Base-by-base conservation (phyloP, 345 rosid species). In the Zanthoxylum bungeanum region DNA sequence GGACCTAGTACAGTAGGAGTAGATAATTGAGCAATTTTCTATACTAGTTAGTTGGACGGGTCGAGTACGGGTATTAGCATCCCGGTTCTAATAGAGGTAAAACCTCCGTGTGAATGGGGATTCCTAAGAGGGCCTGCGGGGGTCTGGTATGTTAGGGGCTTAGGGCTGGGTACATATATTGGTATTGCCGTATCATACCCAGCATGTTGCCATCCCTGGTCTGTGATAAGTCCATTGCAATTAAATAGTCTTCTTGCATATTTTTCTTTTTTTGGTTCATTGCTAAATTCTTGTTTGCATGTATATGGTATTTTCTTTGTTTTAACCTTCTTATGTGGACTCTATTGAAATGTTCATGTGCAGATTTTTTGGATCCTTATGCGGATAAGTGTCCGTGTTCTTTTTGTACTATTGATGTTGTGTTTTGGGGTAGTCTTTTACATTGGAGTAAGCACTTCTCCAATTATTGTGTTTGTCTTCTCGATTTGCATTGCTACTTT, bases 381-480 rank as follows among this genome's bases (percentile, higher is more conserved):
- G 98, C 85, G 89, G 73, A 80, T 91, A 73, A 87, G 92, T 82
- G 85, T 80, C 51, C 98, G 97, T 40, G 95, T 88, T 72, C 89
- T 95, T 71, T 82, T 85, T 55, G 57, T 91, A 60, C 74, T 91
- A 79, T 69, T 87, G 76, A 86, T 95, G 30, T 72, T 95, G 82
- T 86, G 83, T 68, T 81, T 95, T 25, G 93, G 93, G 74, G 92
- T 69, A 24, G 74, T 95, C 75, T 90, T 89, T 81, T 95, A 87
- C 78, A 56, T 92, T 73, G 99, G 99, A 75, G 98, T 97, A 16
- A 76, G 89, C 31, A 91, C 99, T 75, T 95, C 99, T 75, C 96
- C 92, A 0, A 84, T 95, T 78, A 91, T 95, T 58, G 91, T 95
- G 70, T 95, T 95, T 73, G 98, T 95, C 85, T 88, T 92, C 84